A percentile compares a stretch with the other conserved stretches of the same genome.
These are phyloP conservation scores for Grosmannia penicillata DNA, from an alignment of 2,329 filamentous ascomycete genomes.

Conservation along the genomic window DNA sequence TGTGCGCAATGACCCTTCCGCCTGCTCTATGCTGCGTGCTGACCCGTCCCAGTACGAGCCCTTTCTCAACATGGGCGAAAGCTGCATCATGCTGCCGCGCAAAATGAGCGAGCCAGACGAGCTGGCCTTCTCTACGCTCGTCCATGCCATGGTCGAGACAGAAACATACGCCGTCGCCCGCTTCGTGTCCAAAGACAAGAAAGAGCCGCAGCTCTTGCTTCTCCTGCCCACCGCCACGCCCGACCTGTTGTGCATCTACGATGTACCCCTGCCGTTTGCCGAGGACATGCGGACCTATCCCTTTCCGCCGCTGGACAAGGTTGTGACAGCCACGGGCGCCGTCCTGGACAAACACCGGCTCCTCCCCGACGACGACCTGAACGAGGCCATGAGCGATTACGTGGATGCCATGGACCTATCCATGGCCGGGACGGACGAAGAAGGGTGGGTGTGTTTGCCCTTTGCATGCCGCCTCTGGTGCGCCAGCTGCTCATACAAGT, in stretches of 20 bases:
- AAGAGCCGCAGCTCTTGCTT: slow-evolving; percentile 61
- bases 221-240: slow-evolving; percentile 67
- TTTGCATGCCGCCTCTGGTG: not conserved
- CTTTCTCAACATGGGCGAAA: slow-evolving; percentile 72
- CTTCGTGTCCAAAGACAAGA: slow-evolving; percentile 70
- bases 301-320: slow-evolving; percentile 78
- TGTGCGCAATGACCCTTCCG: slow-evolving; percentile 27
- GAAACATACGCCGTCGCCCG: slow-evolving; percentile 78
- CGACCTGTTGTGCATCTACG: slow-evolving; percentile 73
- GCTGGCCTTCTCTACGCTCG: slow-evolving; percentile 74
- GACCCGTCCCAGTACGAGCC: slow-evolving; percentile 52
- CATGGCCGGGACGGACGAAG: slow-evolving; percentile 53
- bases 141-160: slow-evolving; percentile 73
- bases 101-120: slow-evolving; percentile 68
- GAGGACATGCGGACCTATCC: slow-evolving; percentile 85
- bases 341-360: slow-evolving; percentile 69
- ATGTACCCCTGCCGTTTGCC: slow-evolving; percentile 80
- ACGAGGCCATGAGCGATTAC: slow-evolving; percentile 74
- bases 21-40: not conserved
- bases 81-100: slow-evolving; percentile 62
- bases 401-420: slow-evolving; percentile 89
- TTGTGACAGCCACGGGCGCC: slow-evolving; percentile 76
- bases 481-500: slow-evolving; percentile 1
- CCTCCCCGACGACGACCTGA: slow-evolving; percentile 60
- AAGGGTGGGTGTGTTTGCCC: slow-evolving; percentile 39